Evolutionary conservation across 2,329 filamentous ascomycete species (phyloP), one percentile per base, ranked within the genome.

Genomic region (Waltergamsia citrina): DNA sequence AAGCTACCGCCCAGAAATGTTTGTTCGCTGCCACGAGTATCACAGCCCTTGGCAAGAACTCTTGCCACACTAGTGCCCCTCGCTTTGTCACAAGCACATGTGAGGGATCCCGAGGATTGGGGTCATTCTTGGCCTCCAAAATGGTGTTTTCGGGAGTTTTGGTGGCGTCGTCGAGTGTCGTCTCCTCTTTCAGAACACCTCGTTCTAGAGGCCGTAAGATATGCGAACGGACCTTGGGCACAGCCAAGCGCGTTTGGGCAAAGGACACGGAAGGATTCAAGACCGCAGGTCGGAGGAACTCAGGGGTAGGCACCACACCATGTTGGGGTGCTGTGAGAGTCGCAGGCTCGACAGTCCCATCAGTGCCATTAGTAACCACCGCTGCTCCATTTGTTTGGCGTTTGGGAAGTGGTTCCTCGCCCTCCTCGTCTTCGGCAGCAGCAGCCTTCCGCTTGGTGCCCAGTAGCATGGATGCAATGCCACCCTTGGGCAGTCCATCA

Each of bases 361-460:
- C 83, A 1, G 74, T 63, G 0, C 80, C 80, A 47, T 92, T 92
- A 4, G 77, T 65, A 40, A 94, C 68, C 32, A 94, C 83, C 7
- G 77, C 74, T 12, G 82, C 80, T 1, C 85, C 85, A 34, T 76
- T 75, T 29, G 75, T 64, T 32, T 74, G 50, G 69, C 70, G 54
- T 51, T 71, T 69, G 40, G 54, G 47, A 0, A 44, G 41, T 8
- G 65, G 65, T 15, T 77, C 74, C 29, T 78, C 73, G 1, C 87
- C 84, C 14, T 92, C 86, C 21, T 90, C 85, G 2, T 71, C 78
- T 38, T 93, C 85, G 5, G 82, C 59, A 6, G 74, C 71, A 12
- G 77, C 72, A 31, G 82, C 78, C 50, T 92, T 94, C 18, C 92
- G 74, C 60, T 96, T 98, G 53, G 94, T 98, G 0, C 92, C 92